Conservation (phyloP, 1,284 basidiomycete genomes). For the Tetrapyrgos nigripes region DNA sequence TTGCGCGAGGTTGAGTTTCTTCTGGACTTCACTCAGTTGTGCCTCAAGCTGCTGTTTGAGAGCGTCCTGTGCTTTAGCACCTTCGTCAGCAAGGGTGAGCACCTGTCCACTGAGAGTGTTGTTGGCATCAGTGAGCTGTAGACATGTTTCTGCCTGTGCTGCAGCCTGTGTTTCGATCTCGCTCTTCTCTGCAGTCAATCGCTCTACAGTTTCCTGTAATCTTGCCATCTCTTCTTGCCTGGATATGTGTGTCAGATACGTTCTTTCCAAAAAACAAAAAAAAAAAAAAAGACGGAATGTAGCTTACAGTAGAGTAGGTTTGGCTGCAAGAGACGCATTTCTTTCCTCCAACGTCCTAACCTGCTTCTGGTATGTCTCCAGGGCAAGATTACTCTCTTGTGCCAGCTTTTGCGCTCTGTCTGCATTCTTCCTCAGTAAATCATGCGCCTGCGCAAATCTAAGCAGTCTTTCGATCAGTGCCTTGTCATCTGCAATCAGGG, state of each 20-base stretch:
- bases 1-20: conserved; percentile 51
- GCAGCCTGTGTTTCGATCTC: conserved; percentile 74
- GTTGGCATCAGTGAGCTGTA: conserved; percentile 79
- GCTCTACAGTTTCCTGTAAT: conserved; percentile 68
- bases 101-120: conserved; percentile 74
- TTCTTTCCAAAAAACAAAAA: conserved; percentile 2
- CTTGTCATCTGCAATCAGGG: conserved; percentile 81
- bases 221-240: conserved; percentile 76
- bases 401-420: conserved; percentile 89
- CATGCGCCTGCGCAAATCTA: conserved; percentile 86
- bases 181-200: conserved; percentile 64
- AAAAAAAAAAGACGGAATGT: conserved; percentile 21
- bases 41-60: conserved; percentile 63
- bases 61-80: conserved; percentile 63
- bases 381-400: conserved; percentile 74
- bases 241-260: conserved; percentile 2
- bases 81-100: conserved; percentile 79
- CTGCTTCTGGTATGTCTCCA: conserved; percentile 91
- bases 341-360: conserved; percentile 81
- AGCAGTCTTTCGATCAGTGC: conserved; percentile 83
- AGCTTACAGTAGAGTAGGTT: conserved; percentile 61
- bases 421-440: conserved; percentile 89
- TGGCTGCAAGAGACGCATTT: conserved; percentile 57
- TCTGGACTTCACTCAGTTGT: conserved; percentile 47
- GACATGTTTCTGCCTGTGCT: conserved; percentile 73